Conservation (phyloP, 75 land plant species). For the Chamaecyparis obtusa region DNA sequence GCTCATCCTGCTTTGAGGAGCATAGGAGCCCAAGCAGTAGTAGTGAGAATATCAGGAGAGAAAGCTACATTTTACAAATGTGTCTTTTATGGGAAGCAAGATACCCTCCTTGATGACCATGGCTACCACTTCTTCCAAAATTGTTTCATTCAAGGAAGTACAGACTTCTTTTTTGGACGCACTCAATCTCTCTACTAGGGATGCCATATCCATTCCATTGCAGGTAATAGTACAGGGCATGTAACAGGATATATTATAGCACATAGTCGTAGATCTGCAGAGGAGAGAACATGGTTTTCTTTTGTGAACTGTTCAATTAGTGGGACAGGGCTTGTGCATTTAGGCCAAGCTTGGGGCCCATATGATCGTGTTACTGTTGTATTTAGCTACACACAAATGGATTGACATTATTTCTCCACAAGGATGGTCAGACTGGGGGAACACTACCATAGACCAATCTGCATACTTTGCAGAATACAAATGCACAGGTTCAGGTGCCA, state of each 20-base stretch:
- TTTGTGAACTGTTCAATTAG: constrained; percentile 54
- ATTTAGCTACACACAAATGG: constrained; percentile 49
- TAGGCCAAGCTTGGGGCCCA: constrained; percentile 74
- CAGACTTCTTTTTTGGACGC: constrained; percentile 61
- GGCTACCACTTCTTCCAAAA: constrained; percentile 58
- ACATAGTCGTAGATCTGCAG: constrained; percentile 19
- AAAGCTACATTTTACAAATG: constrained; percentile 72
- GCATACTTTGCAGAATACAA: constrained; percentile 28
- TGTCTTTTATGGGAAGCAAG: constrained; percentile 60
- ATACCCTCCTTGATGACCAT: constrained; percentile 49
- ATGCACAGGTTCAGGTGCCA: constrained; percentile 28
- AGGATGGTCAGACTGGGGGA: constrained; percentile 62
- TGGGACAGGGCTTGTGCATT: constrained; percentile 43
- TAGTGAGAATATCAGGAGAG: constrained; percentile 61
- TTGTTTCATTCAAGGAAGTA: constrained; percentile 59
- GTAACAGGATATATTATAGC: constrained; percentile 36
- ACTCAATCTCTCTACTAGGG: constrained; percentile 49
- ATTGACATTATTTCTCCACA: constrained; percentile 46
- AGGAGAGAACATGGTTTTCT: constrained; percentile 51
- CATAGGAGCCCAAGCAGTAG: constrained; percentile 38
- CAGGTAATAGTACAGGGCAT: background rate
- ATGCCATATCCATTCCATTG: constrained; percentile 37
- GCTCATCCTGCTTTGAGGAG: constrained; percentile 19
- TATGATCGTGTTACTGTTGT: constrained; percentile 70
- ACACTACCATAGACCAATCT: constrained; percentile 18